These are phyloP conservation scores for Trichoderma endophyticum DNA, from an alignment of 2,329 filamentous ascomycete species.

Conservation along the genomic window DNA sequence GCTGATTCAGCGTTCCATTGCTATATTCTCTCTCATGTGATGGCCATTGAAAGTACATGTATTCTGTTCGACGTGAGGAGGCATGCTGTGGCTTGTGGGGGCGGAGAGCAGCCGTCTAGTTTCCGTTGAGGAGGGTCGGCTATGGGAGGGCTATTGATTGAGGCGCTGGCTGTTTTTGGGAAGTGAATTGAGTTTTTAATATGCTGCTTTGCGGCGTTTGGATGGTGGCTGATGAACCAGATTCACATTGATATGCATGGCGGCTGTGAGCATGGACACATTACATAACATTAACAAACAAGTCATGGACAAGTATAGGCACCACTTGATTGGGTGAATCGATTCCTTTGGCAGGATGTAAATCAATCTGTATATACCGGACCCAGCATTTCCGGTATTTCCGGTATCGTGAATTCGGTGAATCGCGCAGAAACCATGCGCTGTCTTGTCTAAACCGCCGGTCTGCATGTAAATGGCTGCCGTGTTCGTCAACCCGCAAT, in stretches of 20 bases:
- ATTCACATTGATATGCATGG: background rate
- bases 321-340: background rate
- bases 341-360: background rate
- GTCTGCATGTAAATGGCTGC: background rate
- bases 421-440: background rate
- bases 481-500: background rate
- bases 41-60: background rate
- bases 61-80: background rate
- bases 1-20: background rate
- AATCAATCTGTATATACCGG: background rate
- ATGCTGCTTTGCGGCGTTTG: background rate
- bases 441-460: background rate
- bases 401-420: background rate
- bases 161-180: background rate
- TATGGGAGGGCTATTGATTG: background rate
- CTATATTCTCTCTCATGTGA: background rate
- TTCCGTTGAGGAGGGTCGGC: background rate
- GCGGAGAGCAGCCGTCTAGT: background rate
- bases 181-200: background rate
- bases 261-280: background rate
- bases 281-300: background rate
- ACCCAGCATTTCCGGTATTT: background rate
- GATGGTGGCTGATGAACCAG: background rate
- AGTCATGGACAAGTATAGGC: background rate
- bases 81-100: background rate